Base-by-base conservation (phyloP, 2,329 filamentous ascomycete genomes). In the Pyrenophora seminiperda region DNA sequence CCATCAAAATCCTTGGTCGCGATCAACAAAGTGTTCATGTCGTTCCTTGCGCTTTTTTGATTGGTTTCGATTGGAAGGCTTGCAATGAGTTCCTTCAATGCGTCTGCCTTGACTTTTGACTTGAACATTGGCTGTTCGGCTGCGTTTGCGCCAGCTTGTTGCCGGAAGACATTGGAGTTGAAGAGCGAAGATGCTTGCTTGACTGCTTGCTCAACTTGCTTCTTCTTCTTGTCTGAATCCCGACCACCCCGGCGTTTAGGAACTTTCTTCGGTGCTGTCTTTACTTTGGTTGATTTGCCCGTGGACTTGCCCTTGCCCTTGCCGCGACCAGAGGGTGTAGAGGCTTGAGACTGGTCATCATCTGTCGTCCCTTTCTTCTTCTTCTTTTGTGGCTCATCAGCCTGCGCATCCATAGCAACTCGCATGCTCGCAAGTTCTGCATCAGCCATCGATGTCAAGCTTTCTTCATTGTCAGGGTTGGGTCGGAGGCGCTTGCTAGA, bases 1-100 rank as follows among this genome's bases (percentile, higher is more conserved):
- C 77, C 76, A 53, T 67, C 54, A 47, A 81, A 80, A 4, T 74
- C 65, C 34, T 67, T 75, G 1, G 70, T 73, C 0, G 78, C 78
- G 7, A 67, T 54, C 0, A 72, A 13, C 0, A 81, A 61, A 7
- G 58, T 61, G 1, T 50, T 61, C 52, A 70, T 76, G 39, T 81
- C 76, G 7, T 48, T 41, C 3, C 54, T 56, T 0, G 67, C 68
- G 7, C 62, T 59, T 27, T 67, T 70, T 27, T 63, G 58, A 7
- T 70, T 63, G 9, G 7, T 27, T n/a, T 73, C 72, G 7, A 66
- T 7, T 0, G 75, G 73, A 0, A 78, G 58, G 17, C 68, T 73
- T 0, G 72, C 68, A 29, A 79, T 68, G 6, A 79, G 58, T 22
- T 73, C 59, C 49, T 72, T 75, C 17, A 79, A 44, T 0, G 76